Conservation (phyloP, 768 basidiomycete species). For the Termitomyces sp. region DNA sequence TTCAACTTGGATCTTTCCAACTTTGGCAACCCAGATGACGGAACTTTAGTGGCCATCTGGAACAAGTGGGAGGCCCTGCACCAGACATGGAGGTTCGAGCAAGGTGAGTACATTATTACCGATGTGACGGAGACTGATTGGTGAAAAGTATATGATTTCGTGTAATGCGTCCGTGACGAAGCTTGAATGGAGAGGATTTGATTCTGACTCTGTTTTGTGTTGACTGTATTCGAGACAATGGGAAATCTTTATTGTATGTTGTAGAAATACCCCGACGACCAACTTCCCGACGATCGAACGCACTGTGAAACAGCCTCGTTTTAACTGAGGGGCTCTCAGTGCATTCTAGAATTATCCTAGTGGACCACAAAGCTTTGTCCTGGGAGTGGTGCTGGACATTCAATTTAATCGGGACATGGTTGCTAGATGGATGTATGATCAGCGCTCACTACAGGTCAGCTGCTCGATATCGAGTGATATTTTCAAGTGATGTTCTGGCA, state of each 20-base stretch:
- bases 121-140: neutral
- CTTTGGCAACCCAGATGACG: slow-evolving; percentile 31
- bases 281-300: neutral
- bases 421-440: too few species aligned
- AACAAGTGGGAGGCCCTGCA: slow-evolving; percentile 31
- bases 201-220: neutral
- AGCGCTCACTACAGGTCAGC: too few species aligned
- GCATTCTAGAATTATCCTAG: too few species aligned
- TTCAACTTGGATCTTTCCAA: slow-evolving; percentile 30
- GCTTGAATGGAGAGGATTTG: neutral
- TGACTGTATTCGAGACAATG: neutral
- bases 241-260: neutral
- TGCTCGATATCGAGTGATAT: too few species aligned
- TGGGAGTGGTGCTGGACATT: too few species aligned
- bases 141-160: neutral
- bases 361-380: too few species aligned
- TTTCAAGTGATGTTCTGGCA: too few species aligned
- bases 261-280: too few species aligned
- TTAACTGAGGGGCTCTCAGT: too few species aligned
- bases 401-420: too few species aligned
- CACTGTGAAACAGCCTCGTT: too few species aligned
- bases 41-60: slow-evolving; percentile 37
- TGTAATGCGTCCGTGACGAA: neutral
- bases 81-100: slow-evolving; percentile 36
- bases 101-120: slow-evolving; percentile 7